Conservation (phyloP, 331 rosid genomes). For the Saraca asoca region DNA sequence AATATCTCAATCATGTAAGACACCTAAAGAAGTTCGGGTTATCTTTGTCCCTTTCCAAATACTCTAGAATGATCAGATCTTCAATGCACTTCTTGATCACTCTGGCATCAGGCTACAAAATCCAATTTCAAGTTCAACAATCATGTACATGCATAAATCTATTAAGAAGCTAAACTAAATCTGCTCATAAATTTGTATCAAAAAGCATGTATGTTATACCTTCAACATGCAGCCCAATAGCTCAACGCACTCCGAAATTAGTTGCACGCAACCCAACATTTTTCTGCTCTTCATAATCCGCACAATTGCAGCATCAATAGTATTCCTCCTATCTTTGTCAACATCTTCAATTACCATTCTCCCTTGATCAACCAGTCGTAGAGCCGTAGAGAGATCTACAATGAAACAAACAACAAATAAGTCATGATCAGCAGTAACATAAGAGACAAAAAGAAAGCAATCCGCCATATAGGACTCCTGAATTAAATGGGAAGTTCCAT, state of each 20-base stretch:
- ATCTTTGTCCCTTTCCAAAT: conserved; percentile 78
- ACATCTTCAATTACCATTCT: conserved; percentile 80
- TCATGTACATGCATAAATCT: conserved; percentile 15
- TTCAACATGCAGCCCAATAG: conserved; percentile 78
- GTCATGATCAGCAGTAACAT: not conserved
- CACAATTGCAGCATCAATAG: conserved; percentile 83
- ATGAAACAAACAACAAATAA: conserved; percentile 3
- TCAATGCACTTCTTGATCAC: conserved; percentile 87
- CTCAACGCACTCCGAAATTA: conserved; percentile 82
- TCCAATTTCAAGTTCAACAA: conserved; percentile 4
- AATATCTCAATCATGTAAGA: conserved; percentile 52
- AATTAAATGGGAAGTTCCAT: not conserved
- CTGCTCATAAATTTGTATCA: not conserved
- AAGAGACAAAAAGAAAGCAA: not conserved
- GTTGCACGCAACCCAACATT: conserved; percentile 64
- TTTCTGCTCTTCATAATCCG: conserved; percentile 91
- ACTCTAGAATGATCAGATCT: conserved; percentile 76
- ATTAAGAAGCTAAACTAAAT: conserved; percentile 2
- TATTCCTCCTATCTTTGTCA: conserved; percentile 84
- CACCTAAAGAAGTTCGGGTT: conserved; percentile 58
- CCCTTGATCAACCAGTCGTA: conserved; percentile 78
- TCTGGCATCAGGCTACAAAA: conserved; percentile 74
- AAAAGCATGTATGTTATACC: conserved; percentile 44
- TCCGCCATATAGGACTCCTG: not conserved
- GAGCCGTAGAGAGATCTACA: conserved; percentile 79